Base-by-base conservation (phyloP, 495 filamentous ascomycete genomes). In the Hyaloscypha finlandica region DNA sequence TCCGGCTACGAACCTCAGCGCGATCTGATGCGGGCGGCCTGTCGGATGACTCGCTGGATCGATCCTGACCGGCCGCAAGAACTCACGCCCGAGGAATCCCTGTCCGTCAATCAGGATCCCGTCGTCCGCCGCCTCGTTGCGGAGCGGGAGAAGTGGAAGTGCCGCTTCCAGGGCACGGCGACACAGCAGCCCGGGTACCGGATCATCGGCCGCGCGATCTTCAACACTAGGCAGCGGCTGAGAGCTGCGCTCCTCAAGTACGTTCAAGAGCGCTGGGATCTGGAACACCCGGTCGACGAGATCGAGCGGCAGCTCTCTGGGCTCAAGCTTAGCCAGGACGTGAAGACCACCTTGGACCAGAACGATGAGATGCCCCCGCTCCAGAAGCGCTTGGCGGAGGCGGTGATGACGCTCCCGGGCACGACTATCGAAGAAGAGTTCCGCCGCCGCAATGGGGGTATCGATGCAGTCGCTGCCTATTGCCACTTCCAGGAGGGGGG, bases 381-480 rank as follows among this genome's bases (percentile, higher is more conserved):
- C 6, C 66, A 77, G 63, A 74, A 73, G 64, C 74, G 74, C 65
- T 66, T 78, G 32, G 74, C 74, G 19, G 65, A 78, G 64, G 74
- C 70, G 22, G 64, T 79, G 30, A 69, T 78, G n/a, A 74, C 71
- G 55, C 64, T 77, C 51, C 72, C 70, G 59, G 68, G 73, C 1
- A 67, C 69, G 30, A 78, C 74, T 54, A 48, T 79, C 19, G 71
- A 76, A 61, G 75, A 76, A 62, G 76, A 79, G 66, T 69, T 74
- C 59, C 68, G 64, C 65, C 68, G 70, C 33, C 71, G 73, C 22
- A 78, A 72, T 19, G 73, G 70, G 63, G 73, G 71, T 32, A 77
- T 78, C 67, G 66, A 78, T 71, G 71, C 74, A 30, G 73, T 79
- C 39, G 71, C 74, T 69, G 69, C 68, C 61, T 79, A 78, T 58